Base-by-base conservation (phyloP, 106 monocot species). In the Apostasia ramifera region DNA sequence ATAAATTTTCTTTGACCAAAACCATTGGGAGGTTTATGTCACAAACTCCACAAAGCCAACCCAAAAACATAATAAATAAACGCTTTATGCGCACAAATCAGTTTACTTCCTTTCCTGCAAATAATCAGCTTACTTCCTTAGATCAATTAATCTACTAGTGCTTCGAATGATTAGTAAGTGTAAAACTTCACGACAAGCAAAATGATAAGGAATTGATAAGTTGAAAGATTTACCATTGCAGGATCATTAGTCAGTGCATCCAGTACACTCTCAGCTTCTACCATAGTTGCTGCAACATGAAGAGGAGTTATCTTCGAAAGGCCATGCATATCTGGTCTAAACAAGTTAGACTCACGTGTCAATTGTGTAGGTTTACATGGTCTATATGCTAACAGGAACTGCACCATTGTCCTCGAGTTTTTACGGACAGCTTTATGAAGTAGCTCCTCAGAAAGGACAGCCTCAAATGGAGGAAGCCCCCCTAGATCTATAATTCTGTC, bases 211-310 rank as follows among this genome's bases (percentile, higher is more conserved):
- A 63, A 44, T 15, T 44, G n/a, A 47, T 40, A 47, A 5, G 49
- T 12, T 44, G 44, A 55, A 37, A 42, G 70, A 53, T 1, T 15
- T 84, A 94, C 94, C 94, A 75, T 77, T 53, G 69, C 74, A 63
- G 94, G 94, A 81, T 94, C 94, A 74, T 82, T 45, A 15, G 84
- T 90, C 57, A 94, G 56, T 38, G 87, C 90, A 81, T 94, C 94
- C 76, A 94, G 69, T 53, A 94, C 61, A 53, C 53, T 67, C 47
- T 84, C 81, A 59, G 86, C 47, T 63, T 68, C 78, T 61, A 45
- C 66, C 8, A 64, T 55, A 15, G 77, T 47, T 14, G 94, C 94
- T 40, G 81, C 90, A 53, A 90, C 68, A 77, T 94, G 94, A 66
- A 94, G 84, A 59, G 94, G 94, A 1, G 93, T 93, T 8, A 93